Evolutionary conservation across 352 stramenopile species (phyloP), one percentile per base, ranked within the genome.

Genomic region (Pythium insidiosum): DNA sequence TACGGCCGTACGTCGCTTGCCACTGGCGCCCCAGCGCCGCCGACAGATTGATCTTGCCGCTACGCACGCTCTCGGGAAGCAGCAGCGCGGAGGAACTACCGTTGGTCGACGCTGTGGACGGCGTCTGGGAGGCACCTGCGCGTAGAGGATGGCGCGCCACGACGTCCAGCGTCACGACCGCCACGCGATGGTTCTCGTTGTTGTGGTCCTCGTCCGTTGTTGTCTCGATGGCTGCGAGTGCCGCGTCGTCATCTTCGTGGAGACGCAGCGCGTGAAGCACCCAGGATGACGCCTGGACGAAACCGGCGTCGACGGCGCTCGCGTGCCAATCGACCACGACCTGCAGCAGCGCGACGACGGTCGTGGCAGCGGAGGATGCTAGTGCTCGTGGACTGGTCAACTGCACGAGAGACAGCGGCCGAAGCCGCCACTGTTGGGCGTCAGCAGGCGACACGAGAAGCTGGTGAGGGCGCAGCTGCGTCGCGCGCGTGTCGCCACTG

Each of bases 211-310:
- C 15, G 13, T 18, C 20, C 11, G 30, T 29, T 21, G 36, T 15
- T 19, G 15, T 7, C 10, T 19, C 39, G 11, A 10, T 15, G n/a
- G n/a, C n/a, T n/a, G 6, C 15, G 21, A 42, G 18, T 20, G 20
- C 25, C 18, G 12, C 38, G n/a, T 10, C 1, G 16, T 50, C 51
- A 5, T 47, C 59, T 6, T 68, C 50, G 4, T n/a, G 19, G 2
- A 63, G 25, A 1, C 19, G 25, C 1, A 73, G 48, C 10, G 38
- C 38, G 4, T 82, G 49, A 22, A 84, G 36, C 5, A 68, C 57
- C 76, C 73, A 89, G 26, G 73, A 39, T 43, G 63, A 62, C 19
- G 86, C 24, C 36, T 84, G 68, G 41, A 82, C 60, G 12, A 47
- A 36, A 15, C 53, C 50, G 22, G 23, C 9, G 23, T n/a, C 11